Conservation (phyloP, 177 flowering plant species). For the Vitis hybrid region DNA sequence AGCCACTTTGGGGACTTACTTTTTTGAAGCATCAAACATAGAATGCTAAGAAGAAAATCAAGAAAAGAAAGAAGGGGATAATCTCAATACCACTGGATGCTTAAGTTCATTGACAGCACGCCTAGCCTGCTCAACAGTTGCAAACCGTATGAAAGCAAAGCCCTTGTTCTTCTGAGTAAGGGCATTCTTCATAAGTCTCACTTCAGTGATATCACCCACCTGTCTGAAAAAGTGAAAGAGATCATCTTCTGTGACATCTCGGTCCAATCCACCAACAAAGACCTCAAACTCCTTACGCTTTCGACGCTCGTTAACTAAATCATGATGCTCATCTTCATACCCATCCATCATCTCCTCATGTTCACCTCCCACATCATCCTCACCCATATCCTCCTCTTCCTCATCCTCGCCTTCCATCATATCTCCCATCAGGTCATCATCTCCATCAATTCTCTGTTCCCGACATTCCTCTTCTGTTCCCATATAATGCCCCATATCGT, state of each 20-base stretch:
- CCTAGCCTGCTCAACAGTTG: constrained; percentile 35
- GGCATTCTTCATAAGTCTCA: constrained; percentile 37
- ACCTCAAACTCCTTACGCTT: constrained; percentile 38
- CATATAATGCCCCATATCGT: constrained; percentile 13
- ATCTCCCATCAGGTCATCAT: not conserved
- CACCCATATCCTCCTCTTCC: constrained; percentile 17
- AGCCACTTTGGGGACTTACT: not conserved
- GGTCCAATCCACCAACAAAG: constrained; percentile 39
- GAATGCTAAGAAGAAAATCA: not conserved
- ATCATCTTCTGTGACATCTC: constrained; percentile 37
- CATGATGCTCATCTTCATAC: constrained; percentile 32
- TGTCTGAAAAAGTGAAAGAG: constrained; percentile 25
- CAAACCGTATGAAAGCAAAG: constrained; percentile 37
- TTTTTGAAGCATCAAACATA: not conserved
- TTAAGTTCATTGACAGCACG: constrained; percentile 36
- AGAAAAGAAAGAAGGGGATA: not conserved
- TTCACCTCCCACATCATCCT: constrained; percentile 9
- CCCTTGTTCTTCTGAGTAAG: constrained; percentile 40
- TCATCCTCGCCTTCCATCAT: constrained; percentile 21
- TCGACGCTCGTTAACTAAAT: constrained; percentile 28
- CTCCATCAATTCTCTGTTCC: constrained; percentile 12
- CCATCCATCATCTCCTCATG: constrained; percentile 9
- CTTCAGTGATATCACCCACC: constrained; percentile 35
- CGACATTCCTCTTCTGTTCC: constrained; percentile 11
- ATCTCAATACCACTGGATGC: constrained; percentile 27